These are phyloP conservation scores for Aspergillus candidus DNA, from an alignment of 2,329 filamentous ascomycete species.

Conservation along the genomic window DNA sequence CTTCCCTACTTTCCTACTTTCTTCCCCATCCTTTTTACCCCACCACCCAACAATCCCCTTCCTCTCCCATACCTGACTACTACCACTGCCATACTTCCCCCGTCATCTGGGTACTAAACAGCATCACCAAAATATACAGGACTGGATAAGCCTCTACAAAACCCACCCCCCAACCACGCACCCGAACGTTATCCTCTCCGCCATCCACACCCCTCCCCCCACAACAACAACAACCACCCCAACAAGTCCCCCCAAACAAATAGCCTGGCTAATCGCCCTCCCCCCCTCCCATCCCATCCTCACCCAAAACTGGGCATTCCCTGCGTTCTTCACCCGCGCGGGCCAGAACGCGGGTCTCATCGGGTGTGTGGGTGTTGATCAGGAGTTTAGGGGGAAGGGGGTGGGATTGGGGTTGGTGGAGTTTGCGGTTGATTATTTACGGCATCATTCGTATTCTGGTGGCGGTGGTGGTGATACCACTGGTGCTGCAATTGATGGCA, in stretches of 20 bases:
- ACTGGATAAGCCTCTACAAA: no score
- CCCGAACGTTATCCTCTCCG: no score
- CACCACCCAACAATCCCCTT: no score
- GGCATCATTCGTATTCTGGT: no score
- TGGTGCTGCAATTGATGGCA: conserved; percentile 36
- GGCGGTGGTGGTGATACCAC: conserved; percentile 9
- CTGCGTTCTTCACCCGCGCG: conserved; percentile 31
- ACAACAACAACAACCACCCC: no score
- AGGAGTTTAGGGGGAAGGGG: conserved; percentile 31
- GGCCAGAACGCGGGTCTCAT: conserved; percentile 36
- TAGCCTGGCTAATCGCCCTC: conserved; percentile 43
- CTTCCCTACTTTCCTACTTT: neutral
- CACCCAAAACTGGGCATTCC: conserved; percentile 35
- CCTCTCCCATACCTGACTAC: no score
- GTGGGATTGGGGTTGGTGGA: conserved; percentile 40
- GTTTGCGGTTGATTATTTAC: conserved; percentile 40
- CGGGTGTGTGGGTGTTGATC: conserved; percentile 41
- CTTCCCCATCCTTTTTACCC: no score
- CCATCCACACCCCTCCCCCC: no score
- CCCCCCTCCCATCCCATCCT: conserved; percentile 26
- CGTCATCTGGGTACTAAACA: no score
- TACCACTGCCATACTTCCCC: no score
- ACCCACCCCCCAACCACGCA: no score
- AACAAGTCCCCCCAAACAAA: conserved; percentile 24
- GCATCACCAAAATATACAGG: conserved; percentile 1